Evolutionary conservation across 495 filamentous ascomycete species (phyloP), one percentile per base, ranked within the genome.

Genomic region (Chaetomium tenue): DNA sequence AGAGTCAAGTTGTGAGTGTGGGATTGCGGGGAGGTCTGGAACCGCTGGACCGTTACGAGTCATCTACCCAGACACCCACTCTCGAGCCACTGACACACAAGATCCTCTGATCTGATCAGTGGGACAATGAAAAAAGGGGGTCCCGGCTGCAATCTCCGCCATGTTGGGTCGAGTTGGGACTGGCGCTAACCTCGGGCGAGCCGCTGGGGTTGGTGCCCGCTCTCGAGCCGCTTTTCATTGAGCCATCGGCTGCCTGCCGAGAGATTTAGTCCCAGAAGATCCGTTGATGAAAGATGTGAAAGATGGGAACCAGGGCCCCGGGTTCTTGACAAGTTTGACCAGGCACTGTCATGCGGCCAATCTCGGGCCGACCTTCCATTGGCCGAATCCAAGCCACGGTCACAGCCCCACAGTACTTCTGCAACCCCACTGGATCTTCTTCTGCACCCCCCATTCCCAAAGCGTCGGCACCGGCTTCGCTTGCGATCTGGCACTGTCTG

Each of bases 381-480:
- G 52, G 46, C 8, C 46, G 46, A 20, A 6, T 20, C 12, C 20
- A 39, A 39, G 20, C 16, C 46, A 20, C 46, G n/a, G 8, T 11
- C n/a, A 50, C 42, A 25, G 42, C 33, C 44, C 44, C 57, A 48
- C 23, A 51, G 15, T 0, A 11, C 18, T 0, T 0, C 12, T 58
- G 56, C 39, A 18, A 46, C 56, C 37, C 28, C 12, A 50, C 16
- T 60, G 58, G 58, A 47, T 58, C 40, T 15, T 15, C 8, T 9
- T 39, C 12, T 22, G 25, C 11, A 46, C 25, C 6, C n/a, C 53
- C 20, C 16, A 51, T 25, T 57, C 52, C 52, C 61, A 55, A 53
- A 61, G 30, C 59, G 26, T 37, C 59, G 59, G 59, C 26, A 50
- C 58, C 58, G 22, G 42, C 44, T 18, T 60, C 44, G 25, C 22